A percentile compares a stretch with the other conserved stretches of the same genome.
Evolutionary conservation across 2,329 filamentous ascomycete genomes (phyloP).

Genomic region (Arthrobotrys sphaeroides): DNA sequence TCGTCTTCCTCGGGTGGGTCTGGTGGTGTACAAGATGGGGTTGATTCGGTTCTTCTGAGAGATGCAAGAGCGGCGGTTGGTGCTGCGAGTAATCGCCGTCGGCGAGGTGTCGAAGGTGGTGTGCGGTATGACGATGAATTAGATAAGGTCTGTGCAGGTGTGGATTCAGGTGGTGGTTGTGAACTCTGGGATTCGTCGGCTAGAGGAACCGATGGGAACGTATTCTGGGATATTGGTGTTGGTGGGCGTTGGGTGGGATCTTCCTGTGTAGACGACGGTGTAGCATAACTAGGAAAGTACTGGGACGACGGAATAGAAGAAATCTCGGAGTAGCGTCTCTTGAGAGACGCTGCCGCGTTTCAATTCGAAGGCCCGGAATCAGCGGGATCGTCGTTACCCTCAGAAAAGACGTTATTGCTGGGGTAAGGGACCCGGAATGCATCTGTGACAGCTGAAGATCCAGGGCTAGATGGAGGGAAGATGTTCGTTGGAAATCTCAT

Average conservation of each 20-base stretch:
- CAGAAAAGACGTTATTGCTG: neutral
- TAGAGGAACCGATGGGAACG: neutral
- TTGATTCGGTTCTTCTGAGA: slow-evolving; percentile 47
- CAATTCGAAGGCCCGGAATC: slow-evolving; percentile 46
- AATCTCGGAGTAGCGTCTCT: slow-evolving; percentile 53
- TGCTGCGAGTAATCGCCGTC: slow-evolving; percentile 32
- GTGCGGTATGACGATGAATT: slow-evolving; percentile 19
- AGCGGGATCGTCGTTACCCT: neutral
- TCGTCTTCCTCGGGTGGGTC: slow-evolving; percentile 21
- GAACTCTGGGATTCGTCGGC: neutral
- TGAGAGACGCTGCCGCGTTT: slow-evolving; percentile 49
- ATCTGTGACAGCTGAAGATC: neutral
- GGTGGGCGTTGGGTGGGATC: slow-evolving; percentile 7
- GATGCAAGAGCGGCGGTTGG: slow-evolving; percentile 24
- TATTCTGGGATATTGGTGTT: neutral
- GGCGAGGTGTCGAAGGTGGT: slow-evolving; percentile 32
- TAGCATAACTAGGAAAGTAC: slow-evolving; percentile 20
- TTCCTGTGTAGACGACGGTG: slow-evolving; percentile 42
- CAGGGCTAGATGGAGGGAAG: neutral
- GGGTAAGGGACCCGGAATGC: neutral
- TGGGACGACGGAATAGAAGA: slow-evolving; percentile 33
- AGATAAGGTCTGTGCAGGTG: neutral
- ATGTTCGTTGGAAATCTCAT: neutral
- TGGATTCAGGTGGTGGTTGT: slow-evolving; percentile 15
- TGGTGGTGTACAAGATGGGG: slow-evolving; percentile 39